These are phyloP conservation scores for Eucalyptus polyanthemos DNA, from an alignment of 345 rosid genomes.

Conservation along the genomic window DNA sequence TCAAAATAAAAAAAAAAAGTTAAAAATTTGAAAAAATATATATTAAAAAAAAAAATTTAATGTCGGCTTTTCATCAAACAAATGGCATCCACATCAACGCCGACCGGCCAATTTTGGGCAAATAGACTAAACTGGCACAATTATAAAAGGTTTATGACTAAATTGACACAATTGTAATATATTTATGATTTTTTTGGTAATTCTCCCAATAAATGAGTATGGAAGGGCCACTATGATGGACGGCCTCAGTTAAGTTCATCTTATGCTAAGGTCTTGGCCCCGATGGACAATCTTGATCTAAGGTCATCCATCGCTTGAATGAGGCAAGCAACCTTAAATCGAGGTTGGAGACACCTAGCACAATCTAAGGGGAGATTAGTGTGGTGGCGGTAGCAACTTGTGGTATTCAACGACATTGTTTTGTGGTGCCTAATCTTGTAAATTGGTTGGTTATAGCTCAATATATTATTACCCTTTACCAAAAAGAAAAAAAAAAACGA, in stretches of 20 bases:
- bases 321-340: background rate
- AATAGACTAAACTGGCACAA: too few relatives aligned
- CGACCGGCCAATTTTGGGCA: rapidly evolving
- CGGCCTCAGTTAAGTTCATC: background rate
- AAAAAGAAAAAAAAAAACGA: too few relatives aligned
- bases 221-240: background rate
- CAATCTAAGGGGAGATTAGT: background rate
- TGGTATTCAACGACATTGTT: background rate
- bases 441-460: too few relatives aligned
- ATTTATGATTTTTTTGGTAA: too few relatives aligned
- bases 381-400: background rate
- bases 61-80: too few relatives aligned
- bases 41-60: too few relatives aligned
- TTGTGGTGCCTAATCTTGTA: too few relatives aligned
- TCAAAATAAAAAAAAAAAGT: too few relatives aligned
- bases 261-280: background rate
- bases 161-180: too few relatives aligned
- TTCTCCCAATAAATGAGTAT: background rate
- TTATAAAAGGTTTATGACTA: too few relatives aligned
- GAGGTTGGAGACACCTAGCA: background rate
- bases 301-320: background rate
- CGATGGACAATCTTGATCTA: background rate
- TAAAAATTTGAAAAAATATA: rapidly evolving
- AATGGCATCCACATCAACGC: too few relatives aligned
- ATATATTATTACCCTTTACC: too few relatives aligned